Conservation (phyloP, 257 asterid genomes). For the Euphrasia confusa region DNA sequence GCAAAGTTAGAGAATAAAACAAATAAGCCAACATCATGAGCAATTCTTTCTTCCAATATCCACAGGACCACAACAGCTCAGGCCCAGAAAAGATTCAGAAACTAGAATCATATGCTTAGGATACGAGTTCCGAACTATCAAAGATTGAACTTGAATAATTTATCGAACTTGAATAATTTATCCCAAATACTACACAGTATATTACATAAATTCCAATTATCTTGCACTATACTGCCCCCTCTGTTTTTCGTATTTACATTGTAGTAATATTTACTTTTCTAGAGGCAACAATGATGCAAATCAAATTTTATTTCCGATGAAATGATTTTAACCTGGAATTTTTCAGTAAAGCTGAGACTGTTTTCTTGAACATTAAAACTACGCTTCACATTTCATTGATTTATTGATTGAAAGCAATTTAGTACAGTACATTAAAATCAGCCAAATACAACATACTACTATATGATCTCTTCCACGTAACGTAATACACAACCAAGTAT, state of each 20-base stretch:
- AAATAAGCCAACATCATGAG: constrained; percentile 41
- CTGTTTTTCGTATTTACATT: background rate
- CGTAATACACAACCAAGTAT: constrained; percentile 21
- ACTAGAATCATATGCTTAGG: background rate
- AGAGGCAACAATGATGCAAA: background rate
- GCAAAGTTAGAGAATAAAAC: constrained; percentile 49
- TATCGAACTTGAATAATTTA: background rate
- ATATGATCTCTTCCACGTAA: background rate
- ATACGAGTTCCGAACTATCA: background rate
- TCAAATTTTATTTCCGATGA: background rate
- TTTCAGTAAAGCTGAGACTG: no score
- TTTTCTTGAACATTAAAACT: background rate
- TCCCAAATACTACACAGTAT: constrained; percentile 10
- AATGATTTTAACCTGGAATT: background rate
- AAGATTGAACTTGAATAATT: background rate
- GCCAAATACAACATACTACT: constrained; percentile 8
- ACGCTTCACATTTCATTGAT: background rate
- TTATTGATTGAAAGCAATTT: background rate
- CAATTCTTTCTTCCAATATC: constrained; percentile 27
- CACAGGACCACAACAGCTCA: constrained; percentile 11
- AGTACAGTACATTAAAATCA: no score
- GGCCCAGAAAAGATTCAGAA: constrained; percentile 18
- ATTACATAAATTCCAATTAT: background rate
- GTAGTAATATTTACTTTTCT: background rate
- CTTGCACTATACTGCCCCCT: background rate